Percentiles rank a stretch among this genome's conserved stretches.
Evolutionary conservation across 2,329 filamentous ascomycete genomes (phyloP).

Genomic region (Anisogramma anomala): DNA sequence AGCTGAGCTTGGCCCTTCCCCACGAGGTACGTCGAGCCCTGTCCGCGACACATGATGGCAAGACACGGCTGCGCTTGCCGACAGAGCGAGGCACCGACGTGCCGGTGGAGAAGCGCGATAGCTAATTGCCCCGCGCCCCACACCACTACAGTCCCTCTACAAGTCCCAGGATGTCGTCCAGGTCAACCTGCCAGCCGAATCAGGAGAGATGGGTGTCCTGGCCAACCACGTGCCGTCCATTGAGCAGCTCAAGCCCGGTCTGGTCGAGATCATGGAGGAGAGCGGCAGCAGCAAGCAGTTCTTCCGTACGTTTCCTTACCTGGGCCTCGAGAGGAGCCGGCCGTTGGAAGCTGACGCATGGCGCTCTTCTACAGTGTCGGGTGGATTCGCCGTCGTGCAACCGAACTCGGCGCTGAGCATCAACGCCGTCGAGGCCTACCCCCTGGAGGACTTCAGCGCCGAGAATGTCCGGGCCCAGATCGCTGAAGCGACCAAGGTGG

Average conservation of each 20-base stretch:
- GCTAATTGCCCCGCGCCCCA: constrained; percentile 39
- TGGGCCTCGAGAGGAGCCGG: too few relatives aligned
- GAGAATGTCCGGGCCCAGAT: constrained; percentile 86
- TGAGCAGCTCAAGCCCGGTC: constrained; percentile 94
- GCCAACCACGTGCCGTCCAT: constrained; percentile 98
- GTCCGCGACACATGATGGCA: too few relatives aligned
- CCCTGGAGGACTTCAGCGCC: constrained; percentile 89
- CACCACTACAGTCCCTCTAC: constrained; percentile 50
- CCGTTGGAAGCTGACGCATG: constrained; percentile 9
- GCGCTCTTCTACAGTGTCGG: constrained; percentile 55
- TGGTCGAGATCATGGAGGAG: constrained; percentile 95
- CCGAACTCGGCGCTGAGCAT: constrained; percentile 92
- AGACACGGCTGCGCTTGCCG: not conserved
- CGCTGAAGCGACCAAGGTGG: constrained; percentile 90
- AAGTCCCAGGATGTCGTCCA: constrained; percentile 66
- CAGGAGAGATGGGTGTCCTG: constrained; percentile 98
- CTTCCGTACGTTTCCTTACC: constrained; percentile 63
- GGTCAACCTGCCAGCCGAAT: constrained; percentile 97
- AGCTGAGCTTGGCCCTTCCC: constrained; percentile 93
- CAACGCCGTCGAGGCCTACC: constrained; percentile 92
- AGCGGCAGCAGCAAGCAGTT: constrained; percentile 83
- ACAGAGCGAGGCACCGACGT: not conserved
- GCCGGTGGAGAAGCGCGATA: constrained; percentile 8
- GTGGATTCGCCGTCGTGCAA: constrained; percentile 94
- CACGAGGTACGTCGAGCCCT: constrained; percentile 71